Evolutionary conservation across 2,329 filamentous ascomycete species (phyloP), one percentile per base, ranked within the genome.

Genomic region (Diaporthe vaccinii): DNA sequence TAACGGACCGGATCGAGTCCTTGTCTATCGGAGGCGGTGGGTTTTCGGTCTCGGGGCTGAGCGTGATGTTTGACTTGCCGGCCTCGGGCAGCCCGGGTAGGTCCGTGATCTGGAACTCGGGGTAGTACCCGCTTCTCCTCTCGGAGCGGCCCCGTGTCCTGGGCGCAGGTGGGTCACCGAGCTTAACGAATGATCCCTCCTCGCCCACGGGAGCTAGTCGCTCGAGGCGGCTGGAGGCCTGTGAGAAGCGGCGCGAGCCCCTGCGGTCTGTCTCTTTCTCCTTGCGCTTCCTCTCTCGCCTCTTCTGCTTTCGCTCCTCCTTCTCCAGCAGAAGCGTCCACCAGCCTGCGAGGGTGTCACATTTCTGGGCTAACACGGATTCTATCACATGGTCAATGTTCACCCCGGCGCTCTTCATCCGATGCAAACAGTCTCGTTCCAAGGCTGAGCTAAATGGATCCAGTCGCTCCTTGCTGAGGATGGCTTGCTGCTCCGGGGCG

Each of bases 301-400:
- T 58, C 58, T 67, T 89, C 78, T 96, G 93, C 83, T 99, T 99
- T 12, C 95, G 91, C 82, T 95, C 91, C 82, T 99, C 97, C 83
- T 98, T 99, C 81, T 98, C 97, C 14, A 98, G 91, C 53, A 99
- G 86, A 39, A 99, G 85, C 4, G 95, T 94, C 97, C 97, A 99
- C 97, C 97, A 99, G 8, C 97, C 97, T 69, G 95, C 95, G 67
- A 99, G 86, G 8, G 93, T 90, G 84, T 99, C 96, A 81, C 97
- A 98, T 78, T 95, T 91, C 82, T 98, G 95, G 5, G 95, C 91
- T 49, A 98, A 84, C 4, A 99, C 97, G 80, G 97, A 97, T 82
- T 98, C 96, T 77, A 98, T 96, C 10, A 99, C 95, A 76, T 93
- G 90, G 82, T 99, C 97, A 75, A 98, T 97, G 80, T 98, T 94